phyloP scores from a whole-genome alignment of 345 rosid genomes.

The Brassica nigra region DNA sequence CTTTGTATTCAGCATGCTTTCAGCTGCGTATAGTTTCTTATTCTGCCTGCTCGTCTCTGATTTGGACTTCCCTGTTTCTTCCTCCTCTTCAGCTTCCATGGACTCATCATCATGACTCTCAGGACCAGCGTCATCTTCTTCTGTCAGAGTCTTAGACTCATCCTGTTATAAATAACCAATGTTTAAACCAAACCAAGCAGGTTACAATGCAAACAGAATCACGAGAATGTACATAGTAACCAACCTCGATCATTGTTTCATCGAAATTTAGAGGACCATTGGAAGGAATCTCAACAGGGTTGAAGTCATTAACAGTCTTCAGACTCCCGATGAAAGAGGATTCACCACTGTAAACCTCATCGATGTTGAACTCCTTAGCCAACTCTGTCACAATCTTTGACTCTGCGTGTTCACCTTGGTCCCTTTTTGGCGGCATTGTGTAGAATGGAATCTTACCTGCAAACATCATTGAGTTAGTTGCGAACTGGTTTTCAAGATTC shows the following conservation, averaged over 20 bases:
- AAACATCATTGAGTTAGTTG: conserved; percentile 20
- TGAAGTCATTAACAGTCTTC: conserved; percentile 64
- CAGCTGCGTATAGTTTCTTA: conserved; percentile 64
- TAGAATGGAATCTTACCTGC: conserved; percentile 90
- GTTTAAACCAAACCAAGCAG: not conserved
- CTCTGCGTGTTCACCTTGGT: conserved; percentile 69
- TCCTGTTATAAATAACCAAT: conserved; percentile 21
- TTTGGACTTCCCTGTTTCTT: conserved; percentile 34
- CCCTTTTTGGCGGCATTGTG: conserved; percentile 80
- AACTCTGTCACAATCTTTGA: conserved; percentile 70
- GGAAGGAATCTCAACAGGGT: conserved; percentile 73
- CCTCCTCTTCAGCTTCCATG: conserved; percentile 48
- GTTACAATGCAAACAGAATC: conserved; percentile 7
- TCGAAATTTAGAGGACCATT: conserved; percentile 67
- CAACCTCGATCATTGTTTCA: conserved; percentile 77
- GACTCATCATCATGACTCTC: conserved; percentile 44
- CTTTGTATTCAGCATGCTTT: conserved; percentile 75
- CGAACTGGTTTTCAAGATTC: not conserved
- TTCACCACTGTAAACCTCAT: conserved; percentile 82
- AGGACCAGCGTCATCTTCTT: conserved; percentile 4
- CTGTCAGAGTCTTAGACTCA: conserved; percentile 12
- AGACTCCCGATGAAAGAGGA: conserved; percentile 89
- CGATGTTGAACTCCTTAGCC: conserved; percentile 79
- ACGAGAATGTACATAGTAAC: conserved; percentile 20
- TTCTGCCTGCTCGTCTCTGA: conserved; percentile 58